phyloP scores from a whole-genome alignment of 371 early-diverging fungal species.

The Gilbertella persicaria region DNA sequence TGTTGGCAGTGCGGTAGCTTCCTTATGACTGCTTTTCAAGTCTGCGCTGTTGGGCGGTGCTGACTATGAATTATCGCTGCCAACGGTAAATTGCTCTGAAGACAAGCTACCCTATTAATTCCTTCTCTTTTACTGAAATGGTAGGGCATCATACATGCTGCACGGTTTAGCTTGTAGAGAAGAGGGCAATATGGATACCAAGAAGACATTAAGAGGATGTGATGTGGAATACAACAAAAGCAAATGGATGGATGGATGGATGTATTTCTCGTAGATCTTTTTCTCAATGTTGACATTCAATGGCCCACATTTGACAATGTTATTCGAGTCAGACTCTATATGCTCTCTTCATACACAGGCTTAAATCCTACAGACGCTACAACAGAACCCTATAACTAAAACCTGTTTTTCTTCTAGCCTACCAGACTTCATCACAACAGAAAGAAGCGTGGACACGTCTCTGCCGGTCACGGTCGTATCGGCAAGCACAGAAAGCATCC shows the following conservation, averaged over 20 bases:
- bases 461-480: conserved; percentile 93
- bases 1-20: no score
- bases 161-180: background rate
- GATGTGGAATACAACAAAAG: background rate
- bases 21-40: no score
- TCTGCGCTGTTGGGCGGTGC: no score
- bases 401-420: conserved; percentile 56
- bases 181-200: background rate
- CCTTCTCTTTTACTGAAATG: conserved; percentile 37
- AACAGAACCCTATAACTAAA: no score
- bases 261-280: background rate
- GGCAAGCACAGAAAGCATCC: conserved; percentile 99
- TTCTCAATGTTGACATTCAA: background rate
- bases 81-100: no score
- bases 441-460: conserved; percentile 93
- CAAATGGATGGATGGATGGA: conserved; percentile 10
- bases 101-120: no score
- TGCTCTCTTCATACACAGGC: no score
- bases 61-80: no score
- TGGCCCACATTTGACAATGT: no score
- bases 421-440: conserved; percentile 85
- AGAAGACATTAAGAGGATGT: background rate
- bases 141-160: conserved; percentile 18
- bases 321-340: background rate
- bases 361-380: no score